phyloP scores from a whole-genome alignment of 495 filamentous ascomycete genomes.

The Neurospora sp. region DNA sequence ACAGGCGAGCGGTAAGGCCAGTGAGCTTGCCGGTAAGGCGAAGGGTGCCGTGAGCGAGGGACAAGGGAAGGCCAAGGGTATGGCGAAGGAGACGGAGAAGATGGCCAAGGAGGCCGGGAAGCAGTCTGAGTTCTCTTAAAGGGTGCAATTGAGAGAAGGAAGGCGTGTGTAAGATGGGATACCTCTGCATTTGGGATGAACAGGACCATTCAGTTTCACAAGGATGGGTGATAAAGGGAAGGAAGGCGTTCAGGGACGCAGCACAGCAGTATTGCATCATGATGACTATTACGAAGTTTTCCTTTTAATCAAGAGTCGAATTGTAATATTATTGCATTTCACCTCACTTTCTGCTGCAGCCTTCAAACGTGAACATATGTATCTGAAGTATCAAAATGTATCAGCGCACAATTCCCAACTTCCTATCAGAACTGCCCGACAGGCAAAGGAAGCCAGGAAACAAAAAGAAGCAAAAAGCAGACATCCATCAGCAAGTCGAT shows the following conservation, averaged over 20 bases:
- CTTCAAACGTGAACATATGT: background rate
- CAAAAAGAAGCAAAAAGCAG: background rate
- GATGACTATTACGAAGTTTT: background rate
- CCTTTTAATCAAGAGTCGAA: background rate
- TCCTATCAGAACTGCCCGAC: background rate
- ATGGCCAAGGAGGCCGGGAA: background rate
- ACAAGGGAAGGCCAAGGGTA: background rate
- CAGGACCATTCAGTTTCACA: background rate
- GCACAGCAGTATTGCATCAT: background rate
- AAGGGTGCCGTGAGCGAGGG: background rate
- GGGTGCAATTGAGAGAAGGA: background rate
- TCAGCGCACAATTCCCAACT: background rate
- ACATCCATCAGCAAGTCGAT: no score
- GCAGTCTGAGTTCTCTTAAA: background rate
- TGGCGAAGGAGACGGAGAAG: slow-evolving; percentile 6
- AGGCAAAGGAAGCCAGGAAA: background rate
- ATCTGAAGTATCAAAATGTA: background rate
- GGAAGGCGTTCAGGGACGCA: background rate
- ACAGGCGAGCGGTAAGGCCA: slow-evolving; percentile 5
- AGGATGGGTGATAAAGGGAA: background rate
- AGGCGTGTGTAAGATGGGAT: background rate
- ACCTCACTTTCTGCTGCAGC: background rate
- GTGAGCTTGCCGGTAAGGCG: background rate
- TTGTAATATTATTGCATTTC: background rate
- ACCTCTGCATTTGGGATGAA: background rate